Percentiles rank a stretch among this genome's conserved stretches.
Evolutionary conservation across 2,329 filamentous ascomycete species (phyloP).

Genomic region (Cadophora luteo-olivacea): DNA sequence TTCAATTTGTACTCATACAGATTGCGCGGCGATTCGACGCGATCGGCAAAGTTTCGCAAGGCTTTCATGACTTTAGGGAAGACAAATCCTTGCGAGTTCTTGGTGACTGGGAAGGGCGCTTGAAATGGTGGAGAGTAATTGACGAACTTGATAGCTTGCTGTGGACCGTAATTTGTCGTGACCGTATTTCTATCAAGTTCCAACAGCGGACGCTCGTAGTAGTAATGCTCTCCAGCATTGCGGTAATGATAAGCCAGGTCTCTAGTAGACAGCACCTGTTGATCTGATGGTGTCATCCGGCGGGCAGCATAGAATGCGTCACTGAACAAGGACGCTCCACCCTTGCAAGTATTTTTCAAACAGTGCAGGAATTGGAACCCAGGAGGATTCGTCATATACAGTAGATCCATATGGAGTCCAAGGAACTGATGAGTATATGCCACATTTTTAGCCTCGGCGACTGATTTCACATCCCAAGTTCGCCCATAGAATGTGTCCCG

Average conservation of each 20-base stretch:
- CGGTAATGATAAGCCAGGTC: conserved; percentile 71
- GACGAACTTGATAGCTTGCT: conserved; percentile 44
- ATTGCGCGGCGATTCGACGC: conserved; percentile 63
- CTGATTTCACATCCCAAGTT: conserved; percentile 88
- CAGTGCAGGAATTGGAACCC: conserved; percentile 90
- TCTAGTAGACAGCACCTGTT: conserved; percentile 50
- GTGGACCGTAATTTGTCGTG: background rate
- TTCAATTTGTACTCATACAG: conserved; percentile 75
- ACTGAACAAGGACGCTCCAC: conserved; percentile 86
- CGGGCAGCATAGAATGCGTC: conserved; percentile 71
- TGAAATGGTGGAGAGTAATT: conserved; percentile 87
- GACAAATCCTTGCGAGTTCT: conserved; percentile 22
- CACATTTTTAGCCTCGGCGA: conserved; percentile 86
- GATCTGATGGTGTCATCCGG: conserved; percentile 45
- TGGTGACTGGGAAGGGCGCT: conserved; percentile 51
- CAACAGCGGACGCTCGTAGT: conserved; percentile 62
- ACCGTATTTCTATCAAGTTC: conserved; percentile 38
- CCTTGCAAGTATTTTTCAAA: conserved; percentile 77
- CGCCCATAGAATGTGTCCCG: conserved; percentile 90
- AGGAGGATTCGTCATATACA: conserved; percentile 83
- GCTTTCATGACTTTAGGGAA: conserved; percentile 53
- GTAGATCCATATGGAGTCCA: conserved; percentile 90
- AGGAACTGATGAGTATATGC: conserved; percentile 86
- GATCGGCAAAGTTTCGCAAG: conserved; percentile 60
- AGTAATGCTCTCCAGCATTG: conserved; percentile 69